Base-by-base conservation (phyloP, 2,329 filamentous ascomycete species). In the Metarhizium rileyi region DNA sequence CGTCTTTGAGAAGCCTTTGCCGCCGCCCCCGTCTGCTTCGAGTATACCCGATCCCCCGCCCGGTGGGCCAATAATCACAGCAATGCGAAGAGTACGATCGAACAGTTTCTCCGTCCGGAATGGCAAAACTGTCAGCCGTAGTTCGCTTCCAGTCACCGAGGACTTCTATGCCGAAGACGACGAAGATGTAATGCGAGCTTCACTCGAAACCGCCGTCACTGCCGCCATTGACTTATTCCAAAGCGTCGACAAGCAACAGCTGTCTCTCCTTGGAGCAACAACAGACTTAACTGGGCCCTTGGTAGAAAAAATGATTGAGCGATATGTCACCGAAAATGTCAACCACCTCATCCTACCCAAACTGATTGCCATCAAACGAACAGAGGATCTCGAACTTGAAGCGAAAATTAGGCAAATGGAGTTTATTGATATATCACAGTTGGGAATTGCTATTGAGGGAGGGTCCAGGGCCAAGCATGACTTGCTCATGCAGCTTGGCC, bases 161-260 rank as follows among this genome's bases (percentile, higher is more conserved):
- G 71, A 83, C 47, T 82, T 86, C 52, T 90, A 86, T 61, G 81
- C 87, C 44, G 88, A 93, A 58, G 90, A 95, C 52, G 90, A 96
- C 57, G 93, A 97, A 64, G 86, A 94, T 57, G 76, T 89, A 27
- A 91, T 98, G 84, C 78, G 91, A 50, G 83, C 83, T 22, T 89
- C 90, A 16, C 71, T 97, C 14, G 93, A 98, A 67, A 94, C 87
- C 1, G 90, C 91, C 1, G 87, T 98, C 10, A 95, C 89, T 9
- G 81, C 87, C 9, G 93, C 90, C 0, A 97, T 98, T 56, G 93
- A 98, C 61, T 76, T 97, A 1, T 98, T 98, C 57, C 91, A 97
- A 60, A 83, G 84, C 52, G 91, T 98, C 5, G 93, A 98, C 64
- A 95, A 95, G 65, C 88, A 95, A 60, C 93, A 97, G 60, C 73